These are phyloP conservation scores for Phaeosphaeriaceae sp. DNA, from an alignment of 2,329 filamentous ascomycete species.

Conservation along the genomic window DNA sequence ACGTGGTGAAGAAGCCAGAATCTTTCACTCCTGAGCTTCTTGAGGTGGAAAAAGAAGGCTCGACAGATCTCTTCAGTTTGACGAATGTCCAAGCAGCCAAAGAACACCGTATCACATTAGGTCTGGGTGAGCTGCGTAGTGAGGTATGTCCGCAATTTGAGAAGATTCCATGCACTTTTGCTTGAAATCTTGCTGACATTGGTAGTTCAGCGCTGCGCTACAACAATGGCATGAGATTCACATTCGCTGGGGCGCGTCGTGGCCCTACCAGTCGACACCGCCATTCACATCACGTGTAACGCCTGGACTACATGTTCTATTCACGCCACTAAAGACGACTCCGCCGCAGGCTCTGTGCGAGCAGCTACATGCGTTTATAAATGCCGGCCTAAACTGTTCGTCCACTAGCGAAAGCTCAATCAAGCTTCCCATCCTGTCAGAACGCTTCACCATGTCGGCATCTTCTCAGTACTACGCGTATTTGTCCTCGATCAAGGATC, in stretches of 20 bases:
- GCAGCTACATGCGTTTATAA: constrained; percentile 65
- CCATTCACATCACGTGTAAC: constrained; percentile 79
- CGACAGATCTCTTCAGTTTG: constrained; percentile 61
- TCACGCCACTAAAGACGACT: constrained; percentile 62
- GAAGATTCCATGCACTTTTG: not conserved
- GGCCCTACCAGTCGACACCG: constrained; percentile 64
- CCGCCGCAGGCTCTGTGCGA: constrained; percentile 58
- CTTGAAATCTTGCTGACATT: constrained; percentile 2
- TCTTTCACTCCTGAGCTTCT: constrained; percentile 70
- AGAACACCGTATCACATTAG: constrained; percentile 80
- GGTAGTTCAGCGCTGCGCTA: constrained; percentile 67
- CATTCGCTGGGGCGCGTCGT: constrained; percentile 75
- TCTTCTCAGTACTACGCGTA: constrained; percentile 75
- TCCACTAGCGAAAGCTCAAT: constrained; percentile 67
- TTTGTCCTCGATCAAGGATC: constrained; percentile 45
- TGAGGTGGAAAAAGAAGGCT: constrained; percentile 53
- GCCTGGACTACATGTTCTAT: constrained; percentile 83
- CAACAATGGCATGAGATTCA: constrained; percentile 74
- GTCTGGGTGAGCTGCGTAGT: constrained; percentile 73
- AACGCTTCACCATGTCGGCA: constrained; percentile 68
- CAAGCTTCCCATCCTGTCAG: constrained; percentile 60
- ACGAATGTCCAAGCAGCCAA: constrained; percentile 70
- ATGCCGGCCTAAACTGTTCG: constrained; percentile 62
- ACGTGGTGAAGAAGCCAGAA: constrained; percentile 69
- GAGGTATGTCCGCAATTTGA: constrained; percentile 57